Evolutionary conservation across 1,284 basidiomycete genomes (phyloP).

Genomic region (Earliella scabrosa): DNA sequence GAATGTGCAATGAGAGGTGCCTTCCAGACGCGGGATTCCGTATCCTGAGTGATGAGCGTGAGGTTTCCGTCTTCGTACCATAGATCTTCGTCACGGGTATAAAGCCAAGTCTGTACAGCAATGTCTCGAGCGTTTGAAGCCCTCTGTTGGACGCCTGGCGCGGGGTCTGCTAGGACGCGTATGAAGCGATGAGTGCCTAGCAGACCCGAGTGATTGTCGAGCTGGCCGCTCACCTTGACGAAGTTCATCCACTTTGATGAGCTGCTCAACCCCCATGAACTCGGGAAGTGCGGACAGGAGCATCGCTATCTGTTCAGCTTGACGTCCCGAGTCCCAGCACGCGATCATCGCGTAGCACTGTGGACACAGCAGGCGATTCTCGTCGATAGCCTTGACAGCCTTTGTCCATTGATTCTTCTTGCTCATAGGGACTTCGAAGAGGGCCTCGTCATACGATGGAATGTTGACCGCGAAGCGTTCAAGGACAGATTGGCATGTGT

Average conservation of each 20-base stretch:
- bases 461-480: not conserved
- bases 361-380: not conserved
- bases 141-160: too few relatives aligned
- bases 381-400: not conserved
- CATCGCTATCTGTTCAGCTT: not conserved
- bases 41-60: conserved; percentile 1
- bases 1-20: conserved; percentile 7
- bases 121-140: too few relatives aligned
- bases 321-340: not conserved
- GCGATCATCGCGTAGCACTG: not conserved
- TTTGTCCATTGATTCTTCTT: not conserved
- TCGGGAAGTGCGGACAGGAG: not conserved
- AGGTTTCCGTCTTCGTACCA: conserved; percentile 14
- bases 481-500: not conserved
- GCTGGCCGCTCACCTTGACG: too few relatives aligned
- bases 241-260: too few relatives aligned
- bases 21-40: conserved; percentile 10
- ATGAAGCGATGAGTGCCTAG: too few relatives aligned
- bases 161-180: too few relatives aligned
- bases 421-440: not conserved
- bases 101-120: too few relatives aligned
- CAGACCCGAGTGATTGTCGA: too few relatives aligned
- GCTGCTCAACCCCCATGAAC: not conserved
- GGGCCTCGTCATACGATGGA: not conserved
- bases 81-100: conserved; percentile 4